Evolutionary conservation across 441 rosid genomes (phyloP), one percentile per base, ranked within the genome.

Genomic region (Croton setiger): DNA sequence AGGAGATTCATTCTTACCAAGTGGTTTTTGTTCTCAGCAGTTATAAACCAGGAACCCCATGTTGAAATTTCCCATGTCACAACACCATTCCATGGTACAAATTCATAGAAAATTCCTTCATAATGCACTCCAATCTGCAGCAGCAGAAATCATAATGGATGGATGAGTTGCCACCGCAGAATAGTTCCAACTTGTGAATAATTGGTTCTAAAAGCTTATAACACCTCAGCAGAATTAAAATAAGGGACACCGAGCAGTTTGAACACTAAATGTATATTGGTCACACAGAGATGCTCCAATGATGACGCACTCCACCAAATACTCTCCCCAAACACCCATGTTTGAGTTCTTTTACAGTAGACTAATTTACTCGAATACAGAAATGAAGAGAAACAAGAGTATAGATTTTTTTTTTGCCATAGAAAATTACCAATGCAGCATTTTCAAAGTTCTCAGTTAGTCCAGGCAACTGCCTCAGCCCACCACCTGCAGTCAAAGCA

Each of bases 11-110:
- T 37, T 15, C 51, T 73, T 87, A 94, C 98, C 92, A 83, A 51
- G 75, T 88, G 90, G 33, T 76, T 83, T 71, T 79, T 87, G 37
- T 92, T 94, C 76, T 90, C 97, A 13, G 91, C 99, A 49, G 87
- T 67, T 53, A 92, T 80, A 76, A 80, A 78, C 99, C 97, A 94
- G 80, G 60, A 75, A 71, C 99, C 98, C 99, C 99, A 94, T 60
- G 77, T 82, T 79, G 84, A 52, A 75, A 87, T 74, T 76, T 94
- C 97, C 97, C 97, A 94, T 47, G 62, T 80, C 44, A 94, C 77
- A 78, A 79, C 80, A 68, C 92, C 93, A 51, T 85, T 87, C 98
- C 98, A 94, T 17, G 99, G 98, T 69, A 92, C 98, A 84, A 94
- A 94, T 84, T 94, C 98, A 67, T 82, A 88, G 64, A 94, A 80